Evolutionary conservation across 306 rosid genomes (phyloP).

Genomic region (Quercus rubra): DNA sequence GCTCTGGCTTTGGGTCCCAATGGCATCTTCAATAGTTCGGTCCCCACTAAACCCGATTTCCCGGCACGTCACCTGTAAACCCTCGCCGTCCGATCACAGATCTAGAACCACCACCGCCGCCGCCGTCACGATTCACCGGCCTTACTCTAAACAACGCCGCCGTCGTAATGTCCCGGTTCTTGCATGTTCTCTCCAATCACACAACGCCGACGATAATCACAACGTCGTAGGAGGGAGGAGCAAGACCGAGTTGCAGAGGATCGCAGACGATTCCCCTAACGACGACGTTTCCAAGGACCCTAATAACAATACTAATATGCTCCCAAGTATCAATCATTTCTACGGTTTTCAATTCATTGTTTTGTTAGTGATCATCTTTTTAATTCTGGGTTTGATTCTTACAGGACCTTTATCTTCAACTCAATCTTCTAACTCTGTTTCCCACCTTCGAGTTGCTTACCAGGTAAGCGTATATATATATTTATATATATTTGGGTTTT

Average conservation of each 20-base stretch:
- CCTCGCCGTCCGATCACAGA: slow-evolving; percentile 6
- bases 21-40: slow-evolving; percentile 35
- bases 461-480: slow-evolving; percentile 43
- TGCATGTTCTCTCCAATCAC: slow-evolving; percentile 16
- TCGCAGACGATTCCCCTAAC: slow-evolving; percentile 13
- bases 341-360: not conserved
- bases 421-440: slow-evolving; percentile 39
- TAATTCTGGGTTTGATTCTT: slow-evolving; percentile 4
- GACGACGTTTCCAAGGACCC: slow-evolving; percentile 51
- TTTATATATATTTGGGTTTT: not conserved
- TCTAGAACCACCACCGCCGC: not conserved
- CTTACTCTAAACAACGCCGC: slow-evolving; percentile 22
- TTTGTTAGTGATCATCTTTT: not conserved
- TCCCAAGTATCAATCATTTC: slow-evolving; percentile 48
- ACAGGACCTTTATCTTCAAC: slow-evolving; percentile 76
- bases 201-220: not conserved
- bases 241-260: slow-evolving; percentile 27
- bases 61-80: not conserved
- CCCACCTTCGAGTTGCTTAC: slow-evolving; percentile 84
- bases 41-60: slow-evolving; percentile 6
- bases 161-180: slow-evolving; percentile 29
- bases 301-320: slow-evolving; percentile 28
- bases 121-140: not conserved
- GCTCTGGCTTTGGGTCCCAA: not conserved
- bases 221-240: not conserved